Percentiles rank a stretch among this genome's conserved stretches.
Evolutionary conservation across 225 moss, liverwort and hornwort species (phyloP).

Genomic region (Polytrichum commune): DNA sequence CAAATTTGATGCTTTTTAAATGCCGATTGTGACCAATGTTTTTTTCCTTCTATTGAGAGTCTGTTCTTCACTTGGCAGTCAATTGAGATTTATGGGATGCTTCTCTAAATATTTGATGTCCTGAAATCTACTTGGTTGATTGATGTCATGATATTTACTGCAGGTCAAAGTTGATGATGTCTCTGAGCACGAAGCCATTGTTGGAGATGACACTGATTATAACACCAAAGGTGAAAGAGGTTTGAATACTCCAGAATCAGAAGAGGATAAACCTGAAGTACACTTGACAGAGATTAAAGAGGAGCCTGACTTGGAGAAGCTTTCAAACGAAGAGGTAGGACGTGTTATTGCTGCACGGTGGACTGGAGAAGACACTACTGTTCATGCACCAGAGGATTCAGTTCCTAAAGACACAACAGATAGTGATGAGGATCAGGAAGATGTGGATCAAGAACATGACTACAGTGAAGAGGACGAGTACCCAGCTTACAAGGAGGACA

Average conservation of each 20-base stretch:
- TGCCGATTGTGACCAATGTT: too few species aligned
- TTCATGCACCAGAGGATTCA: conserved; percentile 41
- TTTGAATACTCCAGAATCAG: conserved; percentile 15
- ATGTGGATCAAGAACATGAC: conserved; percentile 43
- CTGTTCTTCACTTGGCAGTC: too few species aligned
- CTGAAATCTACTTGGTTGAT: not conserved
- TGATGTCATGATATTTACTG: not conserved
- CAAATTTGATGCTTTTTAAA: too few species aligned
- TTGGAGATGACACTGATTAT: conserved; percentile 9
- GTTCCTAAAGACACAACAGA: conserved; percentile 23
- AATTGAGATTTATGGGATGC: too few species aligned
- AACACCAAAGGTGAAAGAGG: conserved; percentile 12
- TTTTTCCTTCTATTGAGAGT: too few species aligned
- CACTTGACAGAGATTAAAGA: conserved; percentile 43
- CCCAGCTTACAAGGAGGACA: conserved; percentile 34
- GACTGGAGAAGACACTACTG: conserved; percentile 88
- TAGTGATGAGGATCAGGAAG: conserved; percentile 34
- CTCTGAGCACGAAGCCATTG: conserved; percentile 19
- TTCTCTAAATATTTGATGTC: too few species aligned
- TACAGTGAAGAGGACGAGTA: conserved; percentile 60
- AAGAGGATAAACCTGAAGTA: conserved; percentile 28
- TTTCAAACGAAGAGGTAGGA: conserved; percentile 77
- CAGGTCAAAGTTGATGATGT: conserved; percentile 34
- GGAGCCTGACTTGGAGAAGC: conserved; percentile 61
- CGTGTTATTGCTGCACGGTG: conserved; percentile 86